A percentile compares a stretch with the other conserved stretches of the same genome.
These are phyloP conservation scores for Camellia oleifera DNA, from an alignment of 179 eudicot species.

Conservation along the genomic window DNA sequence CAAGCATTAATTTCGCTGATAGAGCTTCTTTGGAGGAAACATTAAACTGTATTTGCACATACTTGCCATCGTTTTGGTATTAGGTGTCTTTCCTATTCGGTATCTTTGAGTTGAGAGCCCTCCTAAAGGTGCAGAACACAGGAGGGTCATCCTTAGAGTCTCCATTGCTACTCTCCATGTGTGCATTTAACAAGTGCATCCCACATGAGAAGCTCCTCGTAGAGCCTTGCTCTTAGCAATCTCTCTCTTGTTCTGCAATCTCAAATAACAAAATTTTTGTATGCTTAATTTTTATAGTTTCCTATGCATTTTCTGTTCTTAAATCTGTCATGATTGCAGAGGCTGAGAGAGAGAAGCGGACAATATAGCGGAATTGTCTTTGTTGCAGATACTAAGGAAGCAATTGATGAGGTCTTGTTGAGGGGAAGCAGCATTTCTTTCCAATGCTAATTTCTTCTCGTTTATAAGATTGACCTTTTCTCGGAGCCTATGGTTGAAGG, in stretches of 20 bases:
- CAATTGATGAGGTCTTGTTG: slow-evolving; percentile 18
- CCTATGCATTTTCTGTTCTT: not conserved
- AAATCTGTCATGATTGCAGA: no score
- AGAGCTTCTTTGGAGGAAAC: no score
- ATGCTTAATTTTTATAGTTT: not conserved
- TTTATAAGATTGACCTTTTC: slow-evolving; percentile 13
- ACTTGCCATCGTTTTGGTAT: not conserved
- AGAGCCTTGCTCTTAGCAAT: slow-evolving; percentile 10
- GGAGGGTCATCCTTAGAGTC: slow-evolving; percentile 17
- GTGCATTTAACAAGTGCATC: slow-evolving; percentile 20
- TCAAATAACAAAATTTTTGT: not conserved
- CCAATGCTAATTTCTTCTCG: slow-evolving; percentile 9
- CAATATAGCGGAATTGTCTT: not conserved
- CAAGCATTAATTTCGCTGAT: no score
- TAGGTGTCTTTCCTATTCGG: not conserved
- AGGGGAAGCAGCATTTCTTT: slow-evolving; percentile 2
- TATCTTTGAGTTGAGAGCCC: no score
- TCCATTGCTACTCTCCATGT: slow-evolving; percentile 25
- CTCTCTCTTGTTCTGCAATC: slow-evolving; percentile 20
- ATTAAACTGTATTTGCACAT: no score
- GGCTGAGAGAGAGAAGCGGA: not conserved
- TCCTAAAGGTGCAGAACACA: no score
- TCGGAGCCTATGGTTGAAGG: slow-evolving; percentile 16
- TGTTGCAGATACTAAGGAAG: slow-evolving; percentile 1
- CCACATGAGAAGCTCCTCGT: slow-evolving; percentile 16